Base-by-base conservation (phyloP, 116 monocot genomes). In the Zostera marina region DNA sequence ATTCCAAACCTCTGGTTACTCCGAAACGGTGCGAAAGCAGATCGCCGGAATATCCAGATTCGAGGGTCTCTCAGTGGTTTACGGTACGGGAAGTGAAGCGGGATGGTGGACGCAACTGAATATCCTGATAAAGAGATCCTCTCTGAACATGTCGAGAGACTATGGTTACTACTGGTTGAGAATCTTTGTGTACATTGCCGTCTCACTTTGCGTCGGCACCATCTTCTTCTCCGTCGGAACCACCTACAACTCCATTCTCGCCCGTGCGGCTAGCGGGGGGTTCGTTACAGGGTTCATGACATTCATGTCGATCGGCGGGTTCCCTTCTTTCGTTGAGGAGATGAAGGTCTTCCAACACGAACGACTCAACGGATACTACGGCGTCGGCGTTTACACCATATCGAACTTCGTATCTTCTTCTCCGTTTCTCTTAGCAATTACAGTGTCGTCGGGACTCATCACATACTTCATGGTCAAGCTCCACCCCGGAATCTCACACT, bases 101-200 rank as follows among this genome's bases (percentile, higher is more conserved):
- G 54, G 56, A 10, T 91, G 83, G 81, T 68, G 32, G 73, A 99
- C 75, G 65, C 99, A 99, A 62, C 70, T 84, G 14, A 63, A 56
- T 23, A 87, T 83, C 3, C 53, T 99, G 41, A 87, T 84, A 9
- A 74, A 63, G 23, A 71, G 99, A 49, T 99, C 99, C 0, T 87
- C 75, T 9, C 53, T 74, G 16, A 99, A 99, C 81, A 99, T 99
- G 99, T 73, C 79, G 0, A 78, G 99, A 61, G 99, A 99, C 70
- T 43, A 87, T 4, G 91, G 91, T 6, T 99, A 99, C 75, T 99
- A 99, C 64, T 99, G 99, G 99, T 19, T 87, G 2, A 62, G 99
- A 16, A 75, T 91, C 24, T 39, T 75, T 12, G 81, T 87, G 58
- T 99, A 99, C 70, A 77, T 81, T 17, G 23, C 91, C 7, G 77